Evolutionary conservation across 805 yeast genomes (phyloP).

Genomic region (Teunomyces gatunensis): DNA sequence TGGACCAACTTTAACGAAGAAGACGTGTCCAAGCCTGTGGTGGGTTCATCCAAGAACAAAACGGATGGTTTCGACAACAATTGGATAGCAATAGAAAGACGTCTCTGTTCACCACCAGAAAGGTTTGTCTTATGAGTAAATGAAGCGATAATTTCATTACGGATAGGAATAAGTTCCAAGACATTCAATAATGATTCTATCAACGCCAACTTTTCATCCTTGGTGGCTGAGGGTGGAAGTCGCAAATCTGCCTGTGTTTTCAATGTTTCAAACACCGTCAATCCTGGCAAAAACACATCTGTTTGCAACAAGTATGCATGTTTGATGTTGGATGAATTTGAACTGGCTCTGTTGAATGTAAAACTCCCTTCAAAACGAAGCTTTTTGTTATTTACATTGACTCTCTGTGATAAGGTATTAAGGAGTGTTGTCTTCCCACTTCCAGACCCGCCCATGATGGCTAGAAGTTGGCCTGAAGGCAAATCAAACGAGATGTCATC

Average conservation of each 20-base stretch:
- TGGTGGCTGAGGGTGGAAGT: slow-evolving; percentile 46
- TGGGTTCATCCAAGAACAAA: slow-evolving; percentile 81
- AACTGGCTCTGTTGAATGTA: slow-evolving; percentile 19
- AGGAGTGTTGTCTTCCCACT: slow-evolving; percentile 81
- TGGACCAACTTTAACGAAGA: slow-evolving; percentile 65
- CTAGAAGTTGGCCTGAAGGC: slow-evolving; percentile 61
- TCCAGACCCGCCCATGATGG: slow-evolving; percentile 86
- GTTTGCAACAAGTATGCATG: slow-evolving; percentile 73
- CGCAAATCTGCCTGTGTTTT: slow-evolving; percentile 69
- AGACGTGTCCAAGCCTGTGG: slow-evolving; percentile 81
- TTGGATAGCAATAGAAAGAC: slow-evolving; percentile 77
- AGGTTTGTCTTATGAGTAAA: slow-evolving; percentile 53
- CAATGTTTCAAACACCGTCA: slow-evolving; percentile 72
- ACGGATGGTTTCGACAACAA: slow-evolving; percentile 73
- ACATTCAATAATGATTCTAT: slow-evolving; percentile 62
- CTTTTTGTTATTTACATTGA: slow-evolving; percentile 37
- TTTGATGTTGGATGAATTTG: slow-evolving; percentile 12
- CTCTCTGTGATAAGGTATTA: slow-evolving; percentile 60
- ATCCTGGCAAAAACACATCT: slow-evolving; percentile 66
- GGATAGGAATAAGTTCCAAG: slow-evolving; percentile 64
- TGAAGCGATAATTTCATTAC: slow-evolving; percentile 54
- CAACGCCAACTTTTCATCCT: slow-evolving; percentile 43
- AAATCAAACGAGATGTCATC: slow-evolving; percentile 57
- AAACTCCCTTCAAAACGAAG: slow-evolving; percentile 44
- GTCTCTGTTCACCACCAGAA: slow-evolving; percentile 82